phyloP scores from a whole-genome alignment of 371 early-diverging fungal genomes.

The Apophysomyces ossiformis region DNA sequence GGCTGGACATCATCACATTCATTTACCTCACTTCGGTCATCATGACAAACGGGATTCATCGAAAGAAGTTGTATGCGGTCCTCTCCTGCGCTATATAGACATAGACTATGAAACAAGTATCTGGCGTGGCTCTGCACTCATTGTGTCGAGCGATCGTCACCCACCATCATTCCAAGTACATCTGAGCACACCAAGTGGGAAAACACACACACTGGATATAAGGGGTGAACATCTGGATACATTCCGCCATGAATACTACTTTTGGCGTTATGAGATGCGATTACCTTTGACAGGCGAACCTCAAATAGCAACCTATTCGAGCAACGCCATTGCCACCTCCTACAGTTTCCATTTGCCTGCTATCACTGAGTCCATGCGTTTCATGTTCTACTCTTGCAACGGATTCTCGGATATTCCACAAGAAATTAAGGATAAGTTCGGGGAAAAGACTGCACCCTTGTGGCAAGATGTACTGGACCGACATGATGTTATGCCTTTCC shows the following conservation, averaged over 20 bases:
- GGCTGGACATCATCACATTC: background rate
- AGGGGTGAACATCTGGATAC: slow-evolving; percentile 31
- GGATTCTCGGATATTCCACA: slow-evolving; percentile 68
- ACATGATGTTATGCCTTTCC: slow-evolving; percentile 72
- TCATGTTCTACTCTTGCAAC: slow-evolving; percentile 71
- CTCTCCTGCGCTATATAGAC: slow-evolving; percentile 37
- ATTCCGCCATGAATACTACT: slow-evolving; percentile 34
- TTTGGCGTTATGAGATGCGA: slow-evolving; percentile 42
- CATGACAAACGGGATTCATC: background rate
- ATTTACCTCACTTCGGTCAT: background rate
- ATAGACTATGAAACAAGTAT: slow-evolving; percentile 28
- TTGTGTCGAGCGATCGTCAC: slow-evolving; percentile 30
- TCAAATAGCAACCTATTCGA: slow-evolving; percentile 32
- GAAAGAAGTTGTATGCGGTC: slow-evolving; percentile 34
- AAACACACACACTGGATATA: slow-evolving; percentile 13
- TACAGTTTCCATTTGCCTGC: slow-evolving; percentile 46
- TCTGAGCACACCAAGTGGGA: slow-evolving; percentile 13
- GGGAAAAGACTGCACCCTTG: slow-evolving; percentile 61
- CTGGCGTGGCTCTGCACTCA: slow-evolving; percentile 41
- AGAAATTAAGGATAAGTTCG: slow-evolving; percentile 41
- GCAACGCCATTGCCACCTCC: slow-evolving; percentile 16
- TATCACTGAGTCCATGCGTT: slow-evolving; percentile 52
- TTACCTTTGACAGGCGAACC: slow-evolving; percentile 31
- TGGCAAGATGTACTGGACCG: slow-evolving; percentile 83
- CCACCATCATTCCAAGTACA: slow-evolving; percentile 26